Base-by-base conservation (phyloP, 176 grass and related monocot genomes). In the Melocanna baccifera region DNA sequence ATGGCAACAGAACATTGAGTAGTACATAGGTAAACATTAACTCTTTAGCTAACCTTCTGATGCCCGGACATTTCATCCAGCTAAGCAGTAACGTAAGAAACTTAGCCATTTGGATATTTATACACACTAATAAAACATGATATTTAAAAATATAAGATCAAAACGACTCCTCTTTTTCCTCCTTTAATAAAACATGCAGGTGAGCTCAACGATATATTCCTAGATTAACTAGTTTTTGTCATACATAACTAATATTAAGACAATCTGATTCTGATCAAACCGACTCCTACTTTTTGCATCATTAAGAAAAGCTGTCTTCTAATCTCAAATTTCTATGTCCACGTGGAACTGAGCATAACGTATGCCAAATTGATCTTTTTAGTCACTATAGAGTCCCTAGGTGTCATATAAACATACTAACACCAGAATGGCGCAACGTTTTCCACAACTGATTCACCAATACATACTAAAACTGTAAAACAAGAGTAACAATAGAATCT, bases 1-100 rank as follows among this genome's bases (percentile, higher is more conserved):
- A 71, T 9, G 77, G 56, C 6, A 79, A 57, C 78, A 79, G 25
- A 75, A 57, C 67, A 63, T 13, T 56, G 5, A 82, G 63, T 12
- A 78, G 13, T 43, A 55, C 12, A 69, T 70, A 45, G 51, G 39
- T 50, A n/a, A 82, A 59, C 15, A 43, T n/a, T 48, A 77, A 71
- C 14, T 43, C 13, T 83, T n/a, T 71, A 18, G 55, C 23, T 75
- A 48, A 40, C 28, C 55, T 36, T 76, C 40, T 30, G 18, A 5
- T 25, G 43, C 2, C 43, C 55, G 9, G 2, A 36, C 26, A 62
- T 48, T 57, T 68, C 53, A 48, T 73, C 20, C 18, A 37, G 48
- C 66, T 10, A 45, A 29, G 11, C 6, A 40, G 41, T 57, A 29
- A 67, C 50, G 1, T 19, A 84, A 70, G 10, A 73, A 88, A 84